Base-by-base conservation (phyloP, 176 grass and related monocot species). In the Avena atlantica region DNA sequence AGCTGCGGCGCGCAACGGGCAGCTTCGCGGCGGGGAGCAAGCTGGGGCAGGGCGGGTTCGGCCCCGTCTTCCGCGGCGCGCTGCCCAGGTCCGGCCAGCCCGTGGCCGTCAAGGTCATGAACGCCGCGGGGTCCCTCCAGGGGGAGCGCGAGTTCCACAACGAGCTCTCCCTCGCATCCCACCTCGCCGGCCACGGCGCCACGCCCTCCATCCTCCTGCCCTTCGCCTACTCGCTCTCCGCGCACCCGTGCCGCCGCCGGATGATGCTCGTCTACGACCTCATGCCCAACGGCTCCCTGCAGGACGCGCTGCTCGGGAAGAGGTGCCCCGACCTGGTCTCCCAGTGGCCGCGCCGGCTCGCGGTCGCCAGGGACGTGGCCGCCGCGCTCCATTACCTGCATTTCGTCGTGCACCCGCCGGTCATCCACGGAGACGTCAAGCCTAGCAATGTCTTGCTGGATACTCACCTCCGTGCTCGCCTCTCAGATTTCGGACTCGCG, bases 111-210 rank as follows among this genome's bases (percentile, higher is more conserved):
- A 99, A 99, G 87, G 89, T 96, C 73, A 96, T 96, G 94, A 86
- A 94, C 60, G 89, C 92, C 53, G 81, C 80, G 44, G 91, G 92
- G 3, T 99, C 97, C 0, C 94, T 99, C 47, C 97, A 96, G 89
- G 97, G 97, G 11, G 97, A 99, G 85, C 94, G 97, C 71, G 97
- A 99, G 94, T 99, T 99, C 83, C 88, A 93, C 70, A 99, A 99
- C 74, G 94, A 99, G 90, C 90, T 99, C 79, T 80, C 94, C 34
- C 91, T 99, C n/a, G 92, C 94, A 16, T 86, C 92, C 70, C 86
- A 91, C 55, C 88, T 99, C 61, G 83, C 45, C 45, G 70, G 11
- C 84, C 53, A 19, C 49, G 79, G 20, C 34, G 53, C 79, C 16
- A 34, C 86, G 69, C 62, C 57, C 13, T 73, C 78, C 60, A 88